These are phyloP conservation scores for Botrytis porri DNA, from an alignment of 2,329 filamentous ascomycete species.

Conservation along the genomic window DNA sequence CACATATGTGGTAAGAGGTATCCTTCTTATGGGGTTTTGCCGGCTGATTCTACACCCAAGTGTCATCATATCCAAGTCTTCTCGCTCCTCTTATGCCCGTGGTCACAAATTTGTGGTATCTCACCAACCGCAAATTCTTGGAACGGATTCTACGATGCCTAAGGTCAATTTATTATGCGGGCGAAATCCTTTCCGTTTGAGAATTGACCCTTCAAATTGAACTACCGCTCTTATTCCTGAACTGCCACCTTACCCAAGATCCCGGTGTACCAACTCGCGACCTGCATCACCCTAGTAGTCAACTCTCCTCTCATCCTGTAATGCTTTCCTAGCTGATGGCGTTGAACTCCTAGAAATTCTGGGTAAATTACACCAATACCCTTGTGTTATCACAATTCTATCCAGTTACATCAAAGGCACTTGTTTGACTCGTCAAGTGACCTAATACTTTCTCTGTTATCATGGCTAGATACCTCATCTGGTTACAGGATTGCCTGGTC, in stretches of 20 bases:
- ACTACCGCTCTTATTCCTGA: not conserved
- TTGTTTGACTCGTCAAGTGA: constrained; percentile 28
- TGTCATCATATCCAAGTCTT: not conserved
- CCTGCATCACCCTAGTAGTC: constrained; percentile 9
- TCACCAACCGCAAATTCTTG: constrained; percentile 6
- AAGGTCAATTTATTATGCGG: not conserved
- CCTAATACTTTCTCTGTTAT: constrained; percentile 21
- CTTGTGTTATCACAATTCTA: constrained; percentile 13
- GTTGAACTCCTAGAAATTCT: not conserved
- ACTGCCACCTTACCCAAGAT: not conserved
- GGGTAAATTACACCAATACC: not conserved
- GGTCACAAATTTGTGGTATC: not conserved
- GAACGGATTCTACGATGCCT: not conserved
- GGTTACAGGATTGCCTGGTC: not conserved
- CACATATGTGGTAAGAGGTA: not conserved
- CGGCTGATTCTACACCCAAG: not conserved
- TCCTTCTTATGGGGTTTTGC: not conserved
- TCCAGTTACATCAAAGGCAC: constrained; percentile 26
- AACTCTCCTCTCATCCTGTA: not conserved
- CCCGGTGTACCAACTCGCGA: not conserved
- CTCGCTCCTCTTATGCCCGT: not conserved
- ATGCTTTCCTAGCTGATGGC: not conserved
- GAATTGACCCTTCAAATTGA: not conserved
- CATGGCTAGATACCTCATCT: not conserved
- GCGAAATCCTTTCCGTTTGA: not conserved